Percentiles rank a stretch among this genome's conserved stretches.
These are phyloP conservation scores for Rhododendron griersonianum DNA, from an alignment of 148 eudicot genomes.

Conservation along the genomic window DNA sequence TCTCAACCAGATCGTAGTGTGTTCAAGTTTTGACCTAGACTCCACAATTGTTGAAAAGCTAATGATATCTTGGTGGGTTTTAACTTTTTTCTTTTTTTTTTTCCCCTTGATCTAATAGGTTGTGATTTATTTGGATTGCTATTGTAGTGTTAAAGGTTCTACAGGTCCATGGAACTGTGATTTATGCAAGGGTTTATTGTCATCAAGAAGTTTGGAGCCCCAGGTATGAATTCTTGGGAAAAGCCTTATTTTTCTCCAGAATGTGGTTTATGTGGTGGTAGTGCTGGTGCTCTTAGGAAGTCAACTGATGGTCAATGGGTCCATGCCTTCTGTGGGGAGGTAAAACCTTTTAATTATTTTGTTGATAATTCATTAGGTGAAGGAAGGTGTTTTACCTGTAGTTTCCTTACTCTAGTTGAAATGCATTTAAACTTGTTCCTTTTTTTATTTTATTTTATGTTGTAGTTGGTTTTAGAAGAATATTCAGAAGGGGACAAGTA, in stretches of 20 bases:
- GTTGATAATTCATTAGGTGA: neutral
- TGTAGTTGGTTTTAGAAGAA: constrained; percentile 85
- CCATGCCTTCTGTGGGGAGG: constrained; percentile 96
- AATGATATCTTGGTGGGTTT: neutral
- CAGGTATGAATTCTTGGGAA: constrained; percentile 32
- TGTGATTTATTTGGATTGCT: constrained; percentile 86
- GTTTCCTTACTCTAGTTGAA: neutral
- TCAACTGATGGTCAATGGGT: constrained; percentile 82
- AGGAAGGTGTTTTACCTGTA: neutral
- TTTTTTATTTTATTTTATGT: neutral
- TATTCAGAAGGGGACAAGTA: constrained; percentile 81
- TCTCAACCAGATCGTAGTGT: constrained; percentile 68
- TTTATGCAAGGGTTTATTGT: constrained; percentile 61
- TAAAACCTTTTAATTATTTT: constrained; percentile 21
- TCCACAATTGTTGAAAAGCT: neutral
- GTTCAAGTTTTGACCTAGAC: constrained; percentile 52
- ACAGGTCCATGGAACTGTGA: constrained; percentile 95
- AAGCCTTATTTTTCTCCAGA: constrained; percentile 48
- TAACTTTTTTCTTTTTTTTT: neutral
- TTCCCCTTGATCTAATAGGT: constrained; percentile 42
- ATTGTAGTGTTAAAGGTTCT: constrained; percentile 69
- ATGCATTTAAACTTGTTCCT: constrained; percentile 14
- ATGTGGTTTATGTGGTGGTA: constrained; percentile 81
- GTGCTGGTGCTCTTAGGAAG: constrained; percentile 84
- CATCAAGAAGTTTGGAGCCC: constrained; percentile 39